phyloP scores from a whole-genome alignment of 2,329 filamentous ascomycete species.

The Thermoascus crustaceus region DNA sequence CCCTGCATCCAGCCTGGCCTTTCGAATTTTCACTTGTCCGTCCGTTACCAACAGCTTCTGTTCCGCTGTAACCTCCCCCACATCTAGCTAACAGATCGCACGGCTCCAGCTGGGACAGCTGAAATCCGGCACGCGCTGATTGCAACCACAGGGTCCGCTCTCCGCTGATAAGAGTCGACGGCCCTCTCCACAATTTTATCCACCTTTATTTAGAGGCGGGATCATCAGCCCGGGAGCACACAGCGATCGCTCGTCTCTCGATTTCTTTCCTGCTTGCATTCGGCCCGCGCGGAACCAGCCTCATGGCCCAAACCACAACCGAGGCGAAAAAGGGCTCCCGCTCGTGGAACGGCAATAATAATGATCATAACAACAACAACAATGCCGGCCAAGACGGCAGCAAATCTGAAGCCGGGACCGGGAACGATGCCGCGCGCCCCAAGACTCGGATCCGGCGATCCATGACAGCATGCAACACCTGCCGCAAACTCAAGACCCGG shows the following conservation, averaged over 20 bases:
- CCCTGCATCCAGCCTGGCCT: neutral
- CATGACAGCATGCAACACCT: constrained; percentile 31
- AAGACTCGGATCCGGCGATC: constrained; percentile 28
- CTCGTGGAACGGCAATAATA: neutral
- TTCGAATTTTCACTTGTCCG: neutral
- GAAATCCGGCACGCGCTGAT: neutral
- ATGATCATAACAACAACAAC: neutral
- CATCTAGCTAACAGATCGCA: no score
- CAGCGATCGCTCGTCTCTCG: neutral
- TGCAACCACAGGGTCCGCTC: no score
- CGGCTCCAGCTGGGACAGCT: neutral
- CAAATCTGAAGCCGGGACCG: neutral
- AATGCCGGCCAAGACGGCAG: neutral
- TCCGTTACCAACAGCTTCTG: no score
- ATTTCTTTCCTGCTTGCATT: neutral
- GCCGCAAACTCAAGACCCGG: constrained; percentile 30
- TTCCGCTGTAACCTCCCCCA: neutral
- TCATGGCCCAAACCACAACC: neutral
- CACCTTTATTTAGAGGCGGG: constrained; percentile 1
- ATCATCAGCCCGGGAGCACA: constrained; percentile 1
- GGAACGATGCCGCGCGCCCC: constrained; percentile 15
- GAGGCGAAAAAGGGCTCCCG: neutral
- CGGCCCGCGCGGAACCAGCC: neutral
- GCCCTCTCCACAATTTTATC: neutral
- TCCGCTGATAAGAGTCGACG: neutral